Percentiles rank a stretch among this genome's conserved stretches.
Evolutionary conservation across 495 filamentous ascomycete species (phyloP).

Genomic region (Xylaria bambusicola): DNA sequence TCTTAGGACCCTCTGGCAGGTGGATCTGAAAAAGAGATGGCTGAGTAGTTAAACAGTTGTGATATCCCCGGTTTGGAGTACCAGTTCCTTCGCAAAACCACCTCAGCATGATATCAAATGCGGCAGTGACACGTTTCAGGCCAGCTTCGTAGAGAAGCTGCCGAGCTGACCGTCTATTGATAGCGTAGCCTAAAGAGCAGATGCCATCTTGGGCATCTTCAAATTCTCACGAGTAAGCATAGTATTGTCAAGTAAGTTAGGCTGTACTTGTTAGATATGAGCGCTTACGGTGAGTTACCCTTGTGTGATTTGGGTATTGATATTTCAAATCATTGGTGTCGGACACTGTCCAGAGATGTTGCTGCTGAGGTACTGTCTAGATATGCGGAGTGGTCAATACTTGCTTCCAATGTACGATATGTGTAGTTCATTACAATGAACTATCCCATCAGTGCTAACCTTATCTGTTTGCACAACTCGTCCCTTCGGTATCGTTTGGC

Average conservation of each 20-base stretch:
- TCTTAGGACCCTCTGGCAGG: slow-evolving; percentile 26
- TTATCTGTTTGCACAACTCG: slow-evolving; percentile 27
- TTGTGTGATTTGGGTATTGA: slow-evolving; percentile 35
- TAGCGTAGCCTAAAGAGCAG: slow-evolving; percentile 38
- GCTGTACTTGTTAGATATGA: not conserved
- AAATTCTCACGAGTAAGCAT: not conserved
- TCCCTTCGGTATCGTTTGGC: slow-evolving; percentile 25
- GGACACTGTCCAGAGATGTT: slow-evolving; percentile 34
- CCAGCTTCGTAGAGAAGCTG: slow-evolving; percentile 34
- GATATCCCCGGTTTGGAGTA: slow-evolving; percentile 19
- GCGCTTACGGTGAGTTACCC: slow-evolving; percentile 32
- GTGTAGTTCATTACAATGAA: too few species aligned
- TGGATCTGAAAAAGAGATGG: slow-evolving; percentile 37
- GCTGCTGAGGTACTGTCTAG: slow-evolving; percentile 31
- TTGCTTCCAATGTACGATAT: not conserved
- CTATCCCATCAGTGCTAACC: not conserved
- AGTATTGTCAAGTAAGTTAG: not conserved
- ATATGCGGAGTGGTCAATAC: not conserved
- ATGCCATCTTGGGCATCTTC: slow-evolving; percentile 33
- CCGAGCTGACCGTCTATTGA: slow-evolving; percentile 31
- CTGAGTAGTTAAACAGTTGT: slow-evolving; percentile 34
- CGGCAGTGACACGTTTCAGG: slow-evolving; percentile 24
- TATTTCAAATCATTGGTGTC: slow-evolving; percentile 25
- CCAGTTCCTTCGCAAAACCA: slow-evolving; percentile 35
- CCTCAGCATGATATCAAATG: slow-evolving; percentile 33